Evolutionary conservation across 371 early-diverging fungal genomes (phyloP).

Genomic region (Blakeslea trispora): DNA sequence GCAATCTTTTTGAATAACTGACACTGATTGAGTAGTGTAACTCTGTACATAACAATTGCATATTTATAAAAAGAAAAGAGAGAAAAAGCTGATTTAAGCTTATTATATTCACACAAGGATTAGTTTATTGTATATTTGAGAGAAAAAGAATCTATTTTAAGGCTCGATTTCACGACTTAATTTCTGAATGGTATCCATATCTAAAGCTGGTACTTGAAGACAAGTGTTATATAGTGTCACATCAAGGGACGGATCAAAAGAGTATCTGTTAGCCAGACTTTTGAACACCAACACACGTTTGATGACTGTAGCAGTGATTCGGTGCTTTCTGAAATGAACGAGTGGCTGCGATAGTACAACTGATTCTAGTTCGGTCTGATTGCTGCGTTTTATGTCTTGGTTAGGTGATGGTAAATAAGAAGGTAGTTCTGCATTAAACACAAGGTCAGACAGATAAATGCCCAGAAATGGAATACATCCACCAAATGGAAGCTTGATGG

Average conservation of each 20-base stretch:
- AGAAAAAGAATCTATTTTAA: not conserved
- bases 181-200: conserved; percentile 33
- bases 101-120: no score
- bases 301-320: conserved; percentile 64
- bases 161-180: conserved; percentile 43
- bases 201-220: conserved; percentile 28
- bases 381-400: conserved; percentile 12
- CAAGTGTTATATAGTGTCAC: conserved; percentile 42
- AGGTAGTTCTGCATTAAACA: conserved; percentile 68
- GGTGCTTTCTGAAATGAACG: conserved; percentile 65
- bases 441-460: conserved; percentile 66
- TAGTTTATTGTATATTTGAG: no score
- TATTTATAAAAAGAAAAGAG: not conserved
- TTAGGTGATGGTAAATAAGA: conserved; percentile 50
- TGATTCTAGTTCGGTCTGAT: conserved; percentile 3
- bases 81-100: no score
- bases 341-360: conserved; percentile 44
- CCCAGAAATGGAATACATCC: conserved; percentile 66
- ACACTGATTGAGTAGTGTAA: not conserved
- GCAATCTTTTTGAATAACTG: no score
- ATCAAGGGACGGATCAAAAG: conserved; percentile 46
- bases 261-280: conserved; percentile 55
- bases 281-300: conserved; percentile 64
- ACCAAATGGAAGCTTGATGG: conserved; percentile 53
- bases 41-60: not conserved